phyloP scores from a whole-genome alignment of 2,329 filamentous ascomycete species.

The Colletotrichum musae region DNA sequence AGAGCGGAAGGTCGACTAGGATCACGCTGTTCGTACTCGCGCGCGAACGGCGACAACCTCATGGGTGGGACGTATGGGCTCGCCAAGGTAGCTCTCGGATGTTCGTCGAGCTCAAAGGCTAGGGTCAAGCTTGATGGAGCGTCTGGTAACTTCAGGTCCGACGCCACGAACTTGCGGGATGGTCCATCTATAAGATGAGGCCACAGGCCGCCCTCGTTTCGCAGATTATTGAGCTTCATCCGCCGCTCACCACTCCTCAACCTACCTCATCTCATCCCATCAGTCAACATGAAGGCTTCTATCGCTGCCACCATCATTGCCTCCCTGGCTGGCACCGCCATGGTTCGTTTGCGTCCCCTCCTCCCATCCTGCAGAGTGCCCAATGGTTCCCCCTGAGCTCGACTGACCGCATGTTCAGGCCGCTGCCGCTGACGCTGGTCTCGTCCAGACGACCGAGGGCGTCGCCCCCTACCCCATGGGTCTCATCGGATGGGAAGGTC shows the following conservation, averaged over 20 bases:
- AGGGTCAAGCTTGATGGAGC: not conserved
- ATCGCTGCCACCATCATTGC: not conserved
- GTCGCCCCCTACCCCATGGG: not conserved
- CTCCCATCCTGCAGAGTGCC: not conserved
- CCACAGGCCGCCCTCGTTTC: not conserved
- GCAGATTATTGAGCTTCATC: not conserved
- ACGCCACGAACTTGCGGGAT: not conserved
- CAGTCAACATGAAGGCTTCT: not conserved
- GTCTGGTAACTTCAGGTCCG: not conserved
- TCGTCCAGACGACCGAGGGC: not conserved
- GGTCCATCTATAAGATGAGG: not conserved
- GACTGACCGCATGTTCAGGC: not conserved
- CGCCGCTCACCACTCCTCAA: not conserved
- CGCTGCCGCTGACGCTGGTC: not conserved
- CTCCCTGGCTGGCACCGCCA: not conserved
- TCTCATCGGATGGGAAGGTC: not conserved
- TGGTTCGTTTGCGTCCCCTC: not conserved
- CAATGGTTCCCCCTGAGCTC: not conserved
- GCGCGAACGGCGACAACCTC: no score
- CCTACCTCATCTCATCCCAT: not conserved
- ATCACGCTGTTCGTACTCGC: no score
- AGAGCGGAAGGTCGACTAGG: no score
- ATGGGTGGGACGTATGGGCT: no score
- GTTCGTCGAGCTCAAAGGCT: no score
- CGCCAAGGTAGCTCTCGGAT: no score